These are phyloP conservation scores for Solanum dulcamara DNA, from an alignment of 257 asterid genomes.

Conservation along the genomic window DNA sequence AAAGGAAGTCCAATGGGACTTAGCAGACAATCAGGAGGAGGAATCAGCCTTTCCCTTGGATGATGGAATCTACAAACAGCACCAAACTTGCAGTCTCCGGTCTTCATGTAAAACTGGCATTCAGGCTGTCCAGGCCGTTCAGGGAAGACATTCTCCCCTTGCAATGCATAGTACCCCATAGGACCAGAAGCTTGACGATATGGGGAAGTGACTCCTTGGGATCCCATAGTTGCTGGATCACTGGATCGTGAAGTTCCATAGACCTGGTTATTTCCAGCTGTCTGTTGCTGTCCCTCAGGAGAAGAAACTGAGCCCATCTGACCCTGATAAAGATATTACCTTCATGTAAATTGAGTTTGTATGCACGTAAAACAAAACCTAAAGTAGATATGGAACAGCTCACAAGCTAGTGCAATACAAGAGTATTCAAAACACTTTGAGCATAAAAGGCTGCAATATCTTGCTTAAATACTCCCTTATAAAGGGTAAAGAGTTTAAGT, in stretches of 20 bases:
- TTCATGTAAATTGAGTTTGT: not conserved
- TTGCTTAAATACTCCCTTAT: not conserved
- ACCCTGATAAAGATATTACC: conserved; percentile 37
- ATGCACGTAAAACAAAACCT: not conserved
- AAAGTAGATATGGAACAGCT: not conserved
- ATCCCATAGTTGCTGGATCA: conserved; percentile 36
- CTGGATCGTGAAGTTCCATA: conserved; percentile 41
- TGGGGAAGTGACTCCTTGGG: conserved; percentile 37
- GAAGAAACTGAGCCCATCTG: conserved; percentile 69
- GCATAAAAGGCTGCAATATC: not conserved
- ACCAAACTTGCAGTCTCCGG: conserved; percentile 97
- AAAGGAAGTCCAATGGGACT: conserved; percentile 92
- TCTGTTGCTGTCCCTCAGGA: conserved; percentile 54
- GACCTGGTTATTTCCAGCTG: conserved; percentile 41
- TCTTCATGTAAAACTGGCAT: conserved; percentile 92
- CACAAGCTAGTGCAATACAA: not conserved
- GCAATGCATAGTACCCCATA: conserved; percentile 60
- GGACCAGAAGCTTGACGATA: conserved; percentile 52
- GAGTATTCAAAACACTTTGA: not conserved
- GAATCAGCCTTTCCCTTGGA: conserved; percentile 72
- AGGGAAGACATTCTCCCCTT: conserved; percentile 76
- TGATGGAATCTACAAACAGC: conserved; percentile 93
- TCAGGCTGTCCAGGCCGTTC: conserved; percentile 96
- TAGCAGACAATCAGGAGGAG: conserved; percentile 82
- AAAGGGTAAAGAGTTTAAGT: not conserved